Percentiles rank a stretch among this genome's conserved stretches.
These are phyloP conservation scores for Pelargonium fulgidum DNA, from an alignment of 441 rosid species.

Conservation along the genomic window DNA sequence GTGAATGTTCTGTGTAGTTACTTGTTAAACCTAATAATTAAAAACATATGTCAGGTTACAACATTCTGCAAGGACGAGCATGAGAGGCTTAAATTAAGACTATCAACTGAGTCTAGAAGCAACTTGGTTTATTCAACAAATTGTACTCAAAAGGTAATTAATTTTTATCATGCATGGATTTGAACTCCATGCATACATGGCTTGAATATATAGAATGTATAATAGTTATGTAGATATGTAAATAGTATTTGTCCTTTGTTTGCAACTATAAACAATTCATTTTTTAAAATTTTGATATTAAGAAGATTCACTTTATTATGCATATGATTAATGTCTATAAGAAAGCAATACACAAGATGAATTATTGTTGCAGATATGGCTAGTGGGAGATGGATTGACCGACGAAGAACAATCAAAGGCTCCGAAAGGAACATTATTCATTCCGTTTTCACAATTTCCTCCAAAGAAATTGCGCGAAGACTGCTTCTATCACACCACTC, in stretches of 20 bases:
- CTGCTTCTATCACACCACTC: conserved; percentile 51
- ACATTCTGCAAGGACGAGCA: conserved; percentile 27
- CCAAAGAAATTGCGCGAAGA: conserved; percentile 40
- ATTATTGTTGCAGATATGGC: conserved; percentile 39
- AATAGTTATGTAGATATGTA: too few relatives aligned
- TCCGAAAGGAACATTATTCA: conserved; percentile 45
- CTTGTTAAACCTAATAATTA: too few relatives aligned
- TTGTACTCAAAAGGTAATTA: conserved; percentile 27
- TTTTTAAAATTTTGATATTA: too few relatives aligned
- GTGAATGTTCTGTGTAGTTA: too few relatives aligned
- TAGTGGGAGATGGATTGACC: conserved; percentile 44
- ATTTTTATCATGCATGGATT: too few relatives aligned
- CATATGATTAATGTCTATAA: too few relatives aligned
- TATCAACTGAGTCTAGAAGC: conserved; percentile 14
- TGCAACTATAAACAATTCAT: too few relatives aligned
- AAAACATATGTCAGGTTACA: conserved; percentile 30
- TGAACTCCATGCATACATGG: too few relatives aligned
- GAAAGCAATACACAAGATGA: too few relatives aligned
- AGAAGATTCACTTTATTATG: too few relatives aligned
- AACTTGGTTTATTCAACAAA: conserved; percentile 28
- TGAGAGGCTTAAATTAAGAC: conserved; percentile 26
- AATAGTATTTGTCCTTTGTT: too few relatives aligned
- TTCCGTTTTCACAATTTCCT: conserved; percentile 54
- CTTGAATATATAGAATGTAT: too few relatives aligned
- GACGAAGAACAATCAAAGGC: conserved; percentile 52